Evolutionary conservation across 768 basidiomycete genomes (phyloP), one percentile per base, ranked within the genome.

Genomic region (Chalciporus pseudorubinellus): DNA sequence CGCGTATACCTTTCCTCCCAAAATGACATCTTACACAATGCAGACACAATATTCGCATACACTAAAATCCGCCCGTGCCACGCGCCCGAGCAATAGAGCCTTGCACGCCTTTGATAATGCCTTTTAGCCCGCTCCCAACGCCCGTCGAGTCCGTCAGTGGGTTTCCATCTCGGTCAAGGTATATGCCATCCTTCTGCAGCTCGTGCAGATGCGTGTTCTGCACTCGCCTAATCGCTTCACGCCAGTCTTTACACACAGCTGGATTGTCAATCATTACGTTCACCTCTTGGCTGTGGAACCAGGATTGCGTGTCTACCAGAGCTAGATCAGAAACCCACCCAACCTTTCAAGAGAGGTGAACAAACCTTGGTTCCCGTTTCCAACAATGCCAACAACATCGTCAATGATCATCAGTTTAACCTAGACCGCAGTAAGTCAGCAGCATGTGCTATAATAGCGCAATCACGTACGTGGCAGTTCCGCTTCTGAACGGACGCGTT

Each of bases 261-360:
- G 72, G 66, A 20, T 74, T 77, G 63, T 85, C 83, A 40, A 84
- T 70, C 74, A 85, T 77, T 51, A 84, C 68, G 62, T 89, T 87
- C 57, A 81, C 74, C 59, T 89, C 87, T 53, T 84, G 81, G 39
- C 80, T 82, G 65, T 89, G 87, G 71, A 76, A 86, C 84, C 85
- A 87, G 5, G 77, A 79, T 59, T 87, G 85, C 7, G 81, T 78
- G 52, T 84, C 83, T 76, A 59, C 13, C 8, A 28, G 34, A 18
- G 10, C 22, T 36, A 10, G 8, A 18, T 34, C 33, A 38, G 26
- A 66, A 40, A 53, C 46, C 40, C 41, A 19, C 20, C 19, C 44
- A n/a, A 31, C 45, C 16, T 13, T 24, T 4, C 13, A 16, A 10
- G 42, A 12, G 20, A 31, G n/a, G 34, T n/a, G n/a, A 28, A 58